Conservation (phyloP, 2,329 filamentous ascomycete species). For the Xenoacremonium recifei region DNA sequence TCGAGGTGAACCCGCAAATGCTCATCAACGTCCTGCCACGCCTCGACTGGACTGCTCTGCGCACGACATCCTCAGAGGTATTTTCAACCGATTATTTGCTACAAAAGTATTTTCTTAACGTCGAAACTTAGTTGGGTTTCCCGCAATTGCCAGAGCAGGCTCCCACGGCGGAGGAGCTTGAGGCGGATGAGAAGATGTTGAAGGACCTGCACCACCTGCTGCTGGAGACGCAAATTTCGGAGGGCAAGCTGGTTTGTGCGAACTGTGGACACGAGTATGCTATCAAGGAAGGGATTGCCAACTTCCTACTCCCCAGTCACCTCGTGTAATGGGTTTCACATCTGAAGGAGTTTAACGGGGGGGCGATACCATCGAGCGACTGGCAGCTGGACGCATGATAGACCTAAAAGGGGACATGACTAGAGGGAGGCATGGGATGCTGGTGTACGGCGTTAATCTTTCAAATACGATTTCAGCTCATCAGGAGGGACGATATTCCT, state of each 20-base stretch:
- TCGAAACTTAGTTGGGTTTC: constrained; percentile 66
- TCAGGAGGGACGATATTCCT: constrained; percentile 4
- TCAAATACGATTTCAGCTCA: constrained; percentile 8
- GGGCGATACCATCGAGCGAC: background rate
- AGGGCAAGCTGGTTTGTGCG: constrained; percentile 86
- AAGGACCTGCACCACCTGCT: constrained; percentile 78
- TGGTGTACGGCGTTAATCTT: constrained; percentile 26
- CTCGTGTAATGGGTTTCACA: constrained; percentile 54
- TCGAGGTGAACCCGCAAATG: constrained; percentile 78
- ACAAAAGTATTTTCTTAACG: background rate
- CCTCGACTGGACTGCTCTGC: constrained; percentile 83
- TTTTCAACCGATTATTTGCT: constrained; percentile 19
- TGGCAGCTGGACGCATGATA: background rate
- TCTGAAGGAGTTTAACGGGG: constrained; percentile 1
- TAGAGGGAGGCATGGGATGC: constrained; percentile 7
- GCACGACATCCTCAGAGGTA: constrained; percentile 75
- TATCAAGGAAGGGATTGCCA: constrained; percentile 93
- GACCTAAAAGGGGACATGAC: constrained; percentile 1
- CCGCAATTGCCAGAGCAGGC: constrained; percentile 66
- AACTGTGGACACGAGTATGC: constrained; percentile 93
- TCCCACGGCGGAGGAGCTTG: constrained; percentile 60
- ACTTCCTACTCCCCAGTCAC: constrained; percentile 92
- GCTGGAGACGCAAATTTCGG: constrained; percentile 84
- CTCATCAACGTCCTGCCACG: constrained; percentile 82
- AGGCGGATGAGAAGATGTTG: constrained; percentile 66